Conservation (phyloP, 1,284 basidiomycete genomes). For the Ceratobasidium sp. region DNA sequence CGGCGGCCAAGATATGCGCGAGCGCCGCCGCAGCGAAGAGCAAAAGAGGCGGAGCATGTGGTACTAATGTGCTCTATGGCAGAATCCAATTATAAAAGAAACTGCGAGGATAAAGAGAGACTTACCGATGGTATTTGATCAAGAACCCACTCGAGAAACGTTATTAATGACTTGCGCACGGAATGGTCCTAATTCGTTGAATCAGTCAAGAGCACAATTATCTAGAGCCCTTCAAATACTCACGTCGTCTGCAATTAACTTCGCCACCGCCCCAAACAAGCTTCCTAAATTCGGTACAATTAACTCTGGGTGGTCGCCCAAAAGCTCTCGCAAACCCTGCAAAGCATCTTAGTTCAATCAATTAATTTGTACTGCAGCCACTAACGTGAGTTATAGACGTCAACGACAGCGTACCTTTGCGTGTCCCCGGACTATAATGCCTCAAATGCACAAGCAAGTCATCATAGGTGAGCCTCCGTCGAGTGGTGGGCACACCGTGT, state of each 20-base stretch:
- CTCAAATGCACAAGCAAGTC: constrained; percentile 85
- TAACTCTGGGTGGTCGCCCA: constrained; percentile 74
- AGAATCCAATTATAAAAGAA: constrained; percentile 42
- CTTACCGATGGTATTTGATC: constrained; percentile 72
- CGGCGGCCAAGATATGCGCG: constrained; percentile 95
- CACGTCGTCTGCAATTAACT: constrained; percentile 87
- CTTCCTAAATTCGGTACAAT: constrained; percentile 70
- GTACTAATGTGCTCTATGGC: constrained; percentile 72
- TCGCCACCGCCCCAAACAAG: constrained; percentile 76
- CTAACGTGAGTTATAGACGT: no score
- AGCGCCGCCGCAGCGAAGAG: constrained; percentile 92
- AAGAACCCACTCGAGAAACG: constrained; percentile 76
- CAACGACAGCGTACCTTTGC: no score
- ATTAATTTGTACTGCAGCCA: background rate
- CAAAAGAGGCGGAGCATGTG: constrained; percentile 80
- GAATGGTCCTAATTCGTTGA: constrained; percentile 61
- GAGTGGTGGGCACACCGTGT: constrained; percentile 74
- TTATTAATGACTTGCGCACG: constrained; percentile 61
- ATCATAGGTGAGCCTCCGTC: constrained; percentile 79
- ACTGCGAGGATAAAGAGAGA: constrained; percentile 13
- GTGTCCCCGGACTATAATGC: constrained; percentile 83
- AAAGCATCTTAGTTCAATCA: constrained; percentile 73
- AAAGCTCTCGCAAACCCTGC: constrained; percentile 83
- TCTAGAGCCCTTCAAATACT: constrained; percentile 48
- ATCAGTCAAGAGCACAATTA: constrained; percentile 24